Evolutionary conservation across 176 grass and related monocot genomes (phyloP).

Genomic region (Chloris gayana): DNA sequence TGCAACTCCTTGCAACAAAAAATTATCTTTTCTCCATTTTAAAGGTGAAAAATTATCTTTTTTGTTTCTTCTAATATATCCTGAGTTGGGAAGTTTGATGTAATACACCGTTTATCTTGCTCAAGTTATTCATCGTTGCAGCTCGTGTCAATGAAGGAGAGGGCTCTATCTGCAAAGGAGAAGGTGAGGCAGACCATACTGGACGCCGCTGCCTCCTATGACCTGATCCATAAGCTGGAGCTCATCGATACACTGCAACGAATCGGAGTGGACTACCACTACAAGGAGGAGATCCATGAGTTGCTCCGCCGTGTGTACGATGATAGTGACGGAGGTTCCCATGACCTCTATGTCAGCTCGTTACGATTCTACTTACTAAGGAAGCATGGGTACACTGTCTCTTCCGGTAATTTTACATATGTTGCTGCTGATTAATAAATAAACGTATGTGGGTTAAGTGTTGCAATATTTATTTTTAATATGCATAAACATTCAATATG

Average conservation of each 20-base stretch:
- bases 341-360: conserved; percentile 5
- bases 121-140: background rate
- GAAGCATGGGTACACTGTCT: conserved; percentile 37
- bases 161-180: background rate
- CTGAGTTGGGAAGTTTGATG: too few species aligned
- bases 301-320: background rate
- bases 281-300: conserved; percentile 26
- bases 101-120: background rate
- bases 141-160: conserved; percentile 20
- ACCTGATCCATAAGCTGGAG: conserved; percentile 16
- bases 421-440: too few species aligned
- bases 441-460: too few species aligned
- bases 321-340: background rate
- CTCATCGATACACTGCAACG: conserved; percentile 43
- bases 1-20: too few species aligned
- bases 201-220: background rate
- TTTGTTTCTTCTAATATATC: too few species aligned
- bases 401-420: conserved; percentile 7
- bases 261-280: conserved; percentile 45
- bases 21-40: too few species aligned
- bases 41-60: too few species aligned
- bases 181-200: background rate
- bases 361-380: conserved; percentile 39
- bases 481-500: background rate
- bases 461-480: too few species aligned